A percentile compares a stretch with the other conserved stretches of the same genome.
Evolutionary conservation across 2,329 filamentous ascomycete species (phyloP).

Genomic region (Coniochaeta prunicola): DNA sequence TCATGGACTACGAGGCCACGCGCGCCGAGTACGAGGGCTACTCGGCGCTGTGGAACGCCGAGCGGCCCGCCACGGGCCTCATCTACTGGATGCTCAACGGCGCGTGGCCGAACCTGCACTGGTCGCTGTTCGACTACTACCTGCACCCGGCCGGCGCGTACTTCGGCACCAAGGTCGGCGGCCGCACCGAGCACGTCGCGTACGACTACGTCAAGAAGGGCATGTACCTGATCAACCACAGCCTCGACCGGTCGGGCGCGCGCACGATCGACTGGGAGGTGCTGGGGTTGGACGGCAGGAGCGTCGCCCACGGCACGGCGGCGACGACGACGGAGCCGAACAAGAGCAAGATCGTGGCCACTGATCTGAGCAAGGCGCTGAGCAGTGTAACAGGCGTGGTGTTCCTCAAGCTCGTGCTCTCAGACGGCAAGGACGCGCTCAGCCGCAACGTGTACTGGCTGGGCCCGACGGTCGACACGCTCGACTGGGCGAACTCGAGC

Average conservation of each 20-base stretch:
- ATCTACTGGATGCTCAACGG: conserved; percentile 64
- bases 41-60: conserved; percentile 38
- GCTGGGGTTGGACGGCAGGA: conserved; percentile 37
- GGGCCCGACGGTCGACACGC: conserved; percentile 31
- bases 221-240: conserved; percentile 49
- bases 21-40: conserved; percentile 52
- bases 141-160: conserved; percentile 50
- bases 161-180: conserved; percentile 49
- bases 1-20: conserved; percentile 59
- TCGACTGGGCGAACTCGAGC: conserved; percentile 49
- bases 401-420: conserved; percentile 43
- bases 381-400: conserved; percentile 30
- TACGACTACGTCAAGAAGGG: conserved; percentile 42
- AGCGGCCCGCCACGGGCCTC: conserved; percentile 48
- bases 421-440: conserved; percentile 25
- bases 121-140: conserved; percentile 60
- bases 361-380: conserved; percentile 19
- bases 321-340: conserved; percentile 34
- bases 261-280: conserved; percentile 41
- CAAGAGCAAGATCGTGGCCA: conserved; percentile 25
- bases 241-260: conserved; percentile 26
- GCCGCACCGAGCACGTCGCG: conserved; percentile 42
- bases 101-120: conserved; percentile 58
- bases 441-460: conserved; percentile 58
- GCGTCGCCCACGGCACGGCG: conserved; percentile 25